A percentile compares a stretch with the other conserved stretches of the same genome.
Evolutionary conservation across 2,329 filamentous ascomycete genomes (phyloP).

Genomic region (Dendrostoma leiphaemia): DNA sequence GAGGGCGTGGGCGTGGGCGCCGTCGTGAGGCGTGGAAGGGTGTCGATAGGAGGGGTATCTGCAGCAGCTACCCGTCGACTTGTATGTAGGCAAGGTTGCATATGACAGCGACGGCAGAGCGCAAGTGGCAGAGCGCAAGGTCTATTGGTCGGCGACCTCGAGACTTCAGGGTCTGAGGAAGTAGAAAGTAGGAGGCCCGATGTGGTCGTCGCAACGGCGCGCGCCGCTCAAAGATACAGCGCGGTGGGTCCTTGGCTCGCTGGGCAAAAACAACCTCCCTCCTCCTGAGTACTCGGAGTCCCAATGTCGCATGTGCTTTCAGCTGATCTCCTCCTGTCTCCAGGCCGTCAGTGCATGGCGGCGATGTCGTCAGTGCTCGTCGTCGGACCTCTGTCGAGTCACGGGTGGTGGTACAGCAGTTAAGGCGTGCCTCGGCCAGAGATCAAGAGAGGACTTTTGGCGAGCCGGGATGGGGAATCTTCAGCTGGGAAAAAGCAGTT

Average conservation of each 20-base stretch:
- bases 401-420: neutral
- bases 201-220: neutral
- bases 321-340: neutral
- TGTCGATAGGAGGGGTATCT: conserved; percentile 25
- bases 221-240: too few species aligned
- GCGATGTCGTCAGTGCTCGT: too few species aligned
- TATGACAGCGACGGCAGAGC: conserved; percentile 7
- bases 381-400: too few species aligned
- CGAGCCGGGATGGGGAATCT: neutral
- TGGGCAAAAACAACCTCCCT: too few species aligned
- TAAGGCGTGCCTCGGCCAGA: neutral
- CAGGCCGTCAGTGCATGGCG: neutral
- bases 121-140: conserved; percentile 9
- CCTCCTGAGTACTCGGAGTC: too few species aligned
- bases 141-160: conserved; percentile 14
- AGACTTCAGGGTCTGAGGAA: neutral
- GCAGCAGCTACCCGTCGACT: conserved; percentile 29
- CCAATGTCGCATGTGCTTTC: neutral
- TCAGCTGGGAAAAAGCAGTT: neutral
- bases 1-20: neutral
- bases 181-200: conserved; percentile 5
- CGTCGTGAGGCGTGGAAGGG: conserved; percentile 16
- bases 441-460: too few species aligned
- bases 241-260: too few species aligned
- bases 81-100: conserved; percentile 23